A percentile compares a stretch with the other conserved stretches of the same genome.
Evolutionary conservation across 2,329 filamentous ascomycete species (phyloP).

Genomic region (Dactylellina drechsleri): DNA sequence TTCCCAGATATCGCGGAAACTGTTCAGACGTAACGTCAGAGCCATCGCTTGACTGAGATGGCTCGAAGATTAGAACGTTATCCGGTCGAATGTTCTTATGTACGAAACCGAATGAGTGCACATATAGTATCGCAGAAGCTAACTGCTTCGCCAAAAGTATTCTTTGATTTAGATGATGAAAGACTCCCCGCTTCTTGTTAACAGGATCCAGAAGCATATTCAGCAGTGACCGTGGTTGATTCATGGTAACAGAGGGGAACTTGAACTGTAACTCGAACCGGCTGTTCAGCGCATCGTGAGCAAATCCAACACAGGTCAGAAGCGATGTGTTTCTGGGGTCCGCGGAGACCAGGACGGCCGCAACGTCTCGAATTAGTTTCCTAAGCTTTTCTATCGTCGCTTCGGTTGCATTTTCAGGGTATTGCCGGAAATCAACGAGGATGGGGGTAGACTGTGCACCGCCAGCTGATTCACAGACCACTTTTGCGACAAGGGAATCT

Average conservation of each 20-base stretch:
- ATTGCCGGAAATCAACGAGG: constrained; percentile 5
- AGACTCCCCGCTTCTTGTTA: constrained; percentile 18
- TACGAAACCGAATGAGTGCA: constrained; percentile 63
- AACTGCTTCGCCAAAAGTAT: constrained; percentile 60
- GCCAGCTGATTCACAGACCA: neutral
- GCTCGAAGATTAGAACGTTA: constrained; percentile 60
- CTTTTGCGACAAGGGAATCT: neutral
- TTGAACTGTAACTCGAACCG: constrained; percentile 12
- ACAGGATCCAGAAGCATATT: constrained; percentile 12
- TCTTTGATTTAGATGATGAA: constrained; percentile 57
- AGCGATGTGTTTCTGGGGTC: neutral
- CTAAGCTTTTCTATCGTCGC: constrained; percentile 4
- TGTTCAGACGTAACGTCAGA: neutral
- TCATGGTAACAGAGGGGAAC: constrained; percentile 5
- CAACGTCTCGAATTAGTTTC: constrained; percentile 9
- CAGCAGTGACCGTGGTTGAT: constrained; percentile 2
- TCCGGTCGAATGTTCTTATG: constrained; percentile 66
- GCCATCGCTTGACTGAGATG: neutral
- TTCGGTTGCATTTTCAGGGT: constrained; percentile 2
- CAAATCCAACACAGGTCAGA: constrained; percentile 3
- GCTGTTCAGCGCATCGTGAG: constrained; percentile 13
- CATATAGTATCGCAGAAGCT: constrained; percentile 60
- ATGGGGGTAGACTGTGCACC: neutral
- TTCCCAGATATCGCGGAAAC: constrained; percentile 52
- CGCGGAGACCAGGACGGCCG: neutral